These are phyloP conservation scores for Paramecium bursaria DNA, from an alignment of 73 alveolate species.

Conservation along the genomic window DNA sequence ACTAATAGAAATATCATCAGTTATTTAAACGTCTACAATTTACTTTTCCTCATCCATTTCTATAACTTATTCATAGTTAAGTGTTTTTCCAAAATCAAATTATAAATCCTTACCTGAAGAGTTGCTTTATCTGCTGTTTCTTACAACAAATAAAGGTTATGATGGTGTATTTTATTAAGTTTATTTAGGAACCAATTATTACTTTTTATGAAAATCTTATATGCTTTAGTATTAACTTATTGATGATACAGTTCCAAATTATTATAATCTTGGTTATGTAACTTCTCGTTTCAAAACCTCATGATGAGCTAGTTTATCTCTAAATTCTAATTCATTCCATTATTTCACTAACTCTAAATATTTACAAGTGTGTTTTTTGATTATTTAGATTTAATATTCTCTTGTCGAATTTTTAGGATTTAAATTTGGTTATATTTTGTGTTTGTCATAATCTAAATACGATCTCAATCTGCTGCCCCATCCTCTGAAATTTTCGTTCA, in stretches of 20 bases:
- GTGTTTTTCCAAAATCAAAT: constrained; percentile 49
- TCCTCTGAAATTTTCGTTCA: constrained; percentile 41
- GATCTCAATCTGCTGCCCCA: constrained; percentile 39
- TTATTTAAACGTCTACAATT: not conserved
- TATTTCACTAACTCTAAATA: constrained; percentile 24
- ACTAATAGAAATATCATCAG: constrained; percentile 7
- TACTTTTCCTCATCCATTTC: constrained; percentile 1
- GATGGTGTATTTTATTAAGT: constrained; percentile 18
- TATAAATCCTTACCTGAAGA: not conserved
- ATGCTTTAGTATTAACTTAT: constrained; percentile 49
- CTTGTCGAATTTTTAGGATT: constrained; percentile 44
- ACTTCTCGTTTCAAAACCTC: not conserved
- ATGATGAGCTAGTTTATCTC: not conserved
- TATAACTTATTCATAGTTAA: not conserved
- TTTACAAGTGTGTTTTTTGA: not conserved
- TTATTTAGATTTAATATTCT: not conserved
- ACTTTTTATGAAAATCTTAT: constrained; percentile 30
- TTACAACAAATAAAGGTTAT: constrained; percentile 34
- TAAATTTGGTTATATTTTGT: not conserved
- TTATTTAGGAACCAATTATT: not conserved
- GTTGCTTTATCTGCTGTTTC: constrained; percentile 38
- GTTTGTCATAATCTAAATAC: constrained; percentile 45
- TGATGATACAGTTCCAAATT: constrained; percentile 45
- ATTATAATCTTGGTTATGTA: not conserved
- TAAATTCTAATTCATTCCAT: constrained; percentile 14